Conservation (phyloP, 805 yeast genomes). For the Candida glaebosa region DNA sequence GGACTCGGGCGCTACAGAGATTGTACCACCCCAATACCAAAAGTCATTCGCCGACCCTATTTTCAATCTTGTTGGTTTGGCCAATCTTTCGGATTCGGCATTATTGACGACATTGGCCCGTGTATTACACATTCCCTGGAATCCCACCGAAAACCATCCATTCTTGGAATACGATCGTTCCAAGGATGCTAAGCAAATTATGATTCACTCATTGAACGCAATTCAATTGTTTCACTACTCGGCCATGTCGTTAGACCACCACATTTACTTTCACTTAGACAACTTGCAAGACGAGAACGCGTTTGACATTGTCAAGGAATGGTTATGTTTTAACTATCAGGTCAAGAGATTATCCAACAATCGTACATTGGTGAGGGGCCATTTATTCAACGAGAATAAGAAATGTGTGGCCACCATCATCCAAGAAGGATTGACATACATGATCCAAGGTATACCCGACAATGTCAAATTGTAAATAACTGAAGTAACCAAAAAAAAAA, state of each 20-base stretch:
- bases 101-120: constrained; percentile 41
- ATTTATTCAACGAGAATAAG: constrained; percentile 27
- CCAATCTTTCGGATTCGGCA: constrained; percentile 35
- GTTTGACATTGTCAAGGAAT: constrained; percentile 31
- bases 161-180: constrained; percentile 28
- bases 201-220: constrained; percentile 29
- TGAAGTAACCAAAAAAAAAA: too few relatives aligned
- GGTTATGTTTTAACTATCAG: constrained; percentile 37
- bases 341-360: constrained; percentile 31
- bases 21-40: constrained; percentile 14
- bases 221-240: constrained; percentile 38
- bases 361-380: constrained; percentile 37
- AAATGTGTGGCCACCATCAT: constrained; percentile 35
- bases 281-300: constrained; percentile 16
- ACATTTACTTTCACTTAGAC: constrained; percentile 37
- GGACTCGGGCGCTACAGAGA: background rate
- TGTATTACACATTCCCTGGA: constrained; percentile 40
- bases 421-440: constrained; percentile 39
- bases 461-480: constrained; percentile 8
- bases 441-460: constrained; percentile 24
- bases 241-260: constrained; percentile 46
- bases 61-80: constrained; percentile 34
- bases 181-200: constrained; percentile 28
- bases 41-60: constrained; percentile 20
- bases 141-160: constrained; percentile 32